phyloP scores from a whole-genome alignment of 495 filamentous ascomycete species.

The Podospora appendiculata region DNA sequence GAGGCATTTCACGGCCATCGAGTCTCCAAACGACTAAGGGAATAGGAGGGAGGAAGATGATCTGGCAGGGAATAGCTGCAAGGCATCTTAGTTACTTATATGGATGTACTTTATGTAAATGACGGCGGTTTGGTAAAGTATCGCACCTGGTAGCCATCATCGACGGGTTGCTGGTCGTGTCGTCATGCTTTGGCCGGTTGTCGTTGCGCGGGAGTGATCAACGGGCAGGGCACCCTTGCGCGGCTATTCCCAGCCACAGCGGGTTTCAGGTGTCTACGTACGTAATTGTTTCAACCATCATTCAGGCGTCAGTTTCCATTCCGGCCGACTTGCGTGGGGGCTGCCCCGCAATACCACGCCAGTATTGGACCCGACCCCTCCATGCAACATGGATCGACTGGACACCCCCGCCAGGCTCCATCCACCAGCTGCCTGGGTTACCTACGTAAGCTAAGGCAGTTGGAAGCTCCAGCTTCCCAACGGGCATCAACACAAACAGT shows the following conservation, averaged over 20 bases:
- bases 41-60: too few relatives aligned
- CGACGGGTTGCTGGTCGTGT: too few relatives aligned
- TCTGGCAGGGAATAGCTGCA: too few relatives aligned
- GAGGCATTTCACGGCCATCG: too few relatives aligned
- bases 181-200: too few relatives aligned
- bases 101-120: too few relatives aligned
- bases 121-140: too few relatives aligned
- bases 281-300: slow-evolving; percentile 10
- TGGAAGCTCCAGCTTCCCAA: not conserved
- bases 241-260: slow-evolving; percentile 10
- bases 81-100: too few relatives aligned
- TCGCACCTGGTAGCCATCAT: too few relatives aligned
- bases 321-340: not conserved
- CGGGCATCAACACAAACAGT: not conserved
- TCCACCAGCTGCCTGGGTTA: not conserved
- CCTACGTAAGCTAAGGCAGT: too few relatives aligned
- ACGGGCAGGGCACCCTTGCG: not conserved
- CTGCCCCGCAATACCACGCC: slow-evolving; percentile 17
- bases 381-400: slow-evolving; percentile 2
- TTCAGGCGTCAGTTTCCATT: slow-evolving; percentile 15
- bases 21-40: too few relatives aligned
- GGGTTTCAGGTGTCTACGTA: slow-evolving; percentile 6
- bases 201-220: too few relatives aligned
- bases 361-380: slow-evolving; percentile 7
- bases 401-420: not conserved